Base-by-base conservation (phyloP, 257 asterid genomes). In the Hygrophila difformis region DNA sequence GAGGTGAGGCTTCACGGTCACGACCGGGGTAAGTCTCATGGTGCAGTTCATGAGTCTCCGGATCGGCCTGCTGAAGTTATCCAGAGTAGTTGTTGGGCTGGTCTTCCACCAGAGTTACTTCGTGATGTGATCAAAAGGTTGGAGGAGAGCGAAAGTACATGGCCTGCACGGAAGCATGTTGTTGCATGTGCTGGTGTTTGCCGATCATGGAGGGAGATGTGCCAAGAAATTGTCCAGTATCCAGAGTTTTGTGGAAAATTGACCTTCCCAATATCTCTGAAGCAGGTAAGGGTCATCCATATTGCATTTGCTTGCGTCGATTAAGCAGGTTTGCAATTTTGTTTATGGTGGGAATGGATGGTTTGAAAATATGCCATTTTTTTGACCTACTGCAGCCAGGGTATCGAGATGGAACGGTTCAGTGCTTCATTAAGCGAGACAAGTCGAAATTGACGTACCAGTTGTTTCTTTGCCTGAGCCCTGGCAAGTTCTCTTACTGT, bases 121-220 rank as follows among this genome's bases (percentile, higher is more conserved):
- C 75, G 56, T 17, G 97, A 87, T 57, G 93, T 87, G 23, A 81
- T 87, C 51, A 73, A 66, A 53, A 69, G 97, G 72, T 59, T 87
- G 76, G 97, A 87, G 61, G 97, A 83, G 83, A 83, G 93, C 22
- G 97, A 87, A 72, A 71, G 75, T 69, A 64, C 93, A 1, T 87
- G 97, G 97, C 97, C 97, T 1, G 70, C 91, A 33, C 82, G 97
- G 12, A 83, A 76, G 64, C 67, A 87, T 28, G 95, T 87, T 4
- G 97, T 87, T 39, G 85, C 97, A 1, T 87, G 93, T 28, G 84
- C 93, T 47, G 83, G 85, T 8, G 97, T 87, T 56, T 87, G 97
- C 74, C 69, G 81, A 44, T 73, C 97, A n/a, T 87, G 97, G 97
- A 74, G 95, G 74, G 59, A 72, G 41, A 76, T 78, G 91, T 81